phyloP scores from a whole-genome alignment of 1,284 basidiomycete species.

The Moesziomyces parantarcticus region DNA sequence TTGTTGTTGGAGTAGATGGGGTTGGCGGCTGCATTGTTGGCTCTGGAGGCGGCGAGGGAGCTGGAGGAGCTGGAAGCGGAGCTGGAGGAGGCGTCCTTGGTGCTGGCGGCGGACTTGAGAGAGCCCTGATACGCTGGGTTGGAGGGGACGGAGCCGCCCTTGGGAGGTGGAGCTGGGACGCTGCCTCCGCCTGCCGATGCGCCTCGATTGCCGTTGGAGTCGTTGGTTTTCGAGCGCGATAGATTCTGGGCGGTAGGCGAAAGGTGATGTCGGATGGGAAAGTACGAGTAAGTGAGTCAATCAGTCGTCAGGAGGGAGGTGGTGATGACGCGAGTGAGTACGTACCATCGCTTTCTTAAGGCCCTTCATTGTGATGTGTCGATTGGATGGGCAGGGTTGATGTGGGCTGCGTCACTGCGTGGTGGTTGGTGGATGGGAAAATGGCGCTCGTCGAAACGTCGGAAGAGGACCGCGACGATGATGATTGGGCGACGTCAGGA shows the following conservation, averaged over 20 bases:
- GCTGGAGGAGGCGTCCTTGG: constrained; percentile 33
- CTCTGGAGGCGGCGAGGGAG: constrained; percentile 41
- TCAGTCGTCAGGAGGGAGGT: neutral
- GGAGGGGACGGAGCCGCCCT: constrained; percentile 54
- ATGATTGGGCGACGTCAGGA: neutral
- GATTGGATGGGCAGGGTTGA: neutral
- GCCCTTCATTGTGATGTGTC: constrained; percentile 60
- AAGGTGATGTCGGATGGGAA: neutral
- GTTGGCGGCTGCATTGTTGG: constrained; percentile 16
- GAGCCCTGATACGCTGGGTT: constrained; percentile 55
- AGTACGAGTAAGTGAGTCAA: constrained; percentile 2
- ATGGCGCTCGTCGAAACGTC: constrained; percentile 3
- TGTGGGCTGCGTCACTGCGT: neutral
- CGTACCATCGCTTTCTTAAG: constrained; percentile 68
- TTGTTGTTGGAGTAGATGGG: constrained; percentile 15
- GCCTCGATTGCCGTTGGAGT: constrained; percentile 55
- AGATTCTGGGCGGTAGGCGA: constrained; percentile 51
- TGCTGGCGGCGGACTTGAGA: constrained; percentile 38
- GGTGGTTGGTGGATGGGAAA: neutral
- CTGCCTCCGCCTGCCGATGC: constrained; percentile 45
- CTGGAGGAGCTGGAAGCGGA: constrained; percentile 53
- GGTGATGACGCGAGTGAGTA: constrained; percentile 6
- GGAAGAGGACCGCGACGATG: neutral
- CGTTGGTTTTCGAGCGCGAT: constrained; percentile 61
- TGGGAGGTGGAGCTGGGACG: constrained; percentile 57